Evolutionary conservation across 495 filamentous ascomycete genomes (phyloP).

Genomic region (Tuber indicum): DNA sequence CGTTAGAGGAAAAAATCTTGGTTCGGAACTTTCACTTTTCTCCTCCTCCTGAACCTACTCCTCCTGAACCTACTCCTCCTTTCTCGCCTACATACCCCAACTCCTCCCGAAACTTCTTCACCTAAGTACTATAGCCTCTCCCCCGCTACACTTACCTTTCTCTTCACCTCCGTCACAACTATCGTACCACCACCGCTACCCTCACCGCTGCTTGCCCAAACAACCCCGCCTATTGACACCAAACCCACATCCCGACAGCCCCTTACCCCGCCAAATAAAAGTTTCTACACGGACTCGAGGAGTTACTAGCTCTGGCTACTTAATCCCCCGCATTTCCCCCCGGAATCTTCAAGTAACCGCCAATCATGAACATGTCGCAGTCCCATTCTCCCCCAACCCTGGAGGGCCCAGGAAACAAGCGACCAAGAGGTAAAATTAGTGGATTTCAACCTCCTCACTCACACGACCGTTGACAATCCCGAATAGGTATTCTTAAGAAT

Average conservation of each 20-base stretch:
- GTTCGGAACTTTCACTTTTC: slow-evolving; percentile 2
- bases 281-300: background rate
- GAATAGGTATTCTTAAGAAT: slow-evolving; percentile 89
- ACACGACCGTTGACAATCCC: slow-evolving; percentile 13
- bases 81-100: background rate
- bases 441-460: slow-evolving; percentile 10
- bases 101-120: background rate
- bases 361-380: slow-evolving; percentile 30
- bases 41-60: slow-evolving; percentile 1
- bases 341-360: slow-evolving; percentile 13
- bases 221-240: background rate
- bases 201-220: background rate
- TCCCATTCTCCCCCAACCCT: slow-evolving; percentile 34
- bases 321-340: slow-evolving; percentile 12
- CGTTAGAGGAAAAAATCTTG: slow-evolving; percentile 1
- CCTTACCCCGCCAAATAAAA: slow-evolving; percentile 3
- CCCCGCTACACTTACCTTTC: background rate
- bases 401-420: slow-evolving; percentile 50
- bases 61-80: background rate
- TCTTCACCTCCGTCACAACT: background rate
- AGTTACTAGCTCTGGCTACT: background rate
- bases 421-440: slow-evolving; percentile 64
- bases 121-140: background rate
- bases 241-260: background rate
- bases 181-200: slow-evolving; percentile 1